Evolutionary conservation across 768 basidiomycete genomes (phyloP).

Genomic region (Pseudohyphozyma bogoriensis): DNA sequence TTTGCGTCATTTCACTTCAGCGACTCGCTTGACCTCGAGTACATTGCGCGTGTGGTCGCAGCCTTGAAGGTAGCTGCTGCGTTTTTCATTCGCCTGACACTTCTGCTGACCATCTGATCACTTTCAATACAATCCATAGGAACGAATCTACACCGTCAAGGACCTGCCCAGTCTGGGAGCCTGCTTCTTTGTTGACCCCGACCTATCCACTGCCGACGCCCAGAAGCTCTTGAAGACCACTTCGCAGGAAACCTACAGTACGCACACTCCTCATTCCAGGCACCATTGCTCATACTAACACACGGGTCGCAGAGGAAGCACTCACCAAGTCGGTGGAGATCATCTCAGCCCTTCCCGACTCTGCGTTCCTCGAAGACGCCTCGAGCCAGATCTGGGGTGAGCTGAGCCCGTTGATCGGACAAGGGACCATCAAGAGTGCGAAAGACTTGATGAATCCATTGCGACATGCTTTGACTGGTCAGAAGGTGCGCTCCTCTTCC

Average conservation of each 20-base stretch:
- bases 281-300: neutral
- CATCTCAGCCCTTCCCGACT: slow-evolving; percentile 4
- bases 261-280: neutral
- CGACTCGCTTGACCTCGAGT: neutral
- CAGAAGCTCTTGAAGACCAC: slow-evolving; percentile 44
- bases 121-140: slow-evolving; percentile 40
- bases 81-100: neutral
- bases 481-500: slow-evolving; percentile 51
- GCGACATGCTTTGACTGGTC: slow-evolving; percentile 67
- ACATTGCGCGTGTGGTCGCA: neutral
- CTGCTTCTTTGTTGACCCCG: slow-evolving; percentile 68
- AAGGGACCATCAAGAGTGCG: slow-evolving; percentile 4
- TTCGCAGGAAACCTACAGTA: slow-evolving; percentile 2
- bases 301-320: neutral
- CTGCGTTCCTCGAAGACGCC: neutral
- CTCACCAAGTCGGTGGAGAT: slow-evolving; percentile 1
- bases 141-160: slow-evolving; percentile 57
- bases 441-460: slow-evolving; percentile 57
- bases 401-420: neutral
- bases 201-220: slow-evolving; percentile 51
- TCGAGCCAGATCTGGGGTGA: neutral
- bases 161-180: slow-evolving; percentile 61
- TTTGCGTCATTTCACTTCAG: neutral
- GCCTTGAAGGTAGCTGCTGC: neutral
- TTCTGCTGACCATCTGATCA: neutral